These are phyloP conservation scores for Parathielavia appendiculata DNA, from an alignment of 495 filamentous ascomycete genomes.

Conservation along the genomic window DNA sequence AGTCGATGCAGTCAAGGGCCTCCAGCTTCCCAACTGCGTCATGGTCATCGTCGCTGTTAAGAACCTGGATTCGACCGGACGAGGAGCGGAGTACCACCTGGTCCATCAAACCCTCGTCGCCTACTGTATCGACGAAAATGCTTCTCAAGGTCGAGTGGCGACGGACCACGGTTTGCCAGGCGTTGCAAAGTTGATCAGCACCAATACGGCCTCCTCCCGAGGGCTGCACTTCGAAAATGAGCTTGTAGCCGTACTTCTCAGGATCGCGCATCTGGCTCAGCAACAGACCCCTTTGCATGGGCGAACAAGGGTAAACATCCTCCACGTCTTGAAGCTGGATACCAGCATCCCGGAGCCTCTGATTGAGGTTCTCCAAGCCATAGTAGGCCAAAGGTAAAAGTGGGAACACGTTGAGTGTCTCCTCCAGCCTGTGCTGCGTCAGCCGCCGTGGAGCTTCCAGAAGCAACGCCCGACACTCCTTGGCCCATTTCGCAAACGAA, in stretches of 20 bases:
- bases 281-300: constrained; percentile 41
- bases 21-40: constrained; percentile 9
- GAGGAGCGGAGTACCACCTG: constrained; percentile 24
- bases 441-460: constrained; percentile 38
- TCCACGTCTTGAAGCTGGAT: constrained; percentile 31
- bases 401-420: constrained; percentile 52
- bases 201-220: neutral
- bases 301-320: constrained; percentile 43
- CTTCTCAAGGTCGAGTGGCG: constrained; percentile 37
- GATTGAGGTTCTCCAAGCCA: constrained; percentile 39
- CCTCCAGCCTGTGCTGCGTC: constrained; percentile 32
- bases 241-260: constrained; percentile 50
- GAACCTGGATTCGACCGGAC: constrained; percentile 32
- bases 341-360: constrained; percentile 38
- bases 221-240: constrained; percentile 45
- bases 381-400: constrained; percentile 51
- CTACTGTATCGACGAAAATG: constrained; percentile 35
- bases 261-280: constrained; percentile 47
- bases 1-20: constrained; percentile 6
- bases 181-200: constrained; percentile 7
- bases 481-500: constrained; percentile 46
- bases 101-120: constrained; percentile 24
- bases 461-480: constrained; percentile 43
- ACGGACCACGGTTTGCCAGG: constrained; percentile 23
- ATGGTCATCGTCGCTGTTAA: constrained; percentile 42